Base-by-base conservation (phyloP, 2,329 filamentous ascomycete species). In the Aspergillus thermomutatus region DNA sequence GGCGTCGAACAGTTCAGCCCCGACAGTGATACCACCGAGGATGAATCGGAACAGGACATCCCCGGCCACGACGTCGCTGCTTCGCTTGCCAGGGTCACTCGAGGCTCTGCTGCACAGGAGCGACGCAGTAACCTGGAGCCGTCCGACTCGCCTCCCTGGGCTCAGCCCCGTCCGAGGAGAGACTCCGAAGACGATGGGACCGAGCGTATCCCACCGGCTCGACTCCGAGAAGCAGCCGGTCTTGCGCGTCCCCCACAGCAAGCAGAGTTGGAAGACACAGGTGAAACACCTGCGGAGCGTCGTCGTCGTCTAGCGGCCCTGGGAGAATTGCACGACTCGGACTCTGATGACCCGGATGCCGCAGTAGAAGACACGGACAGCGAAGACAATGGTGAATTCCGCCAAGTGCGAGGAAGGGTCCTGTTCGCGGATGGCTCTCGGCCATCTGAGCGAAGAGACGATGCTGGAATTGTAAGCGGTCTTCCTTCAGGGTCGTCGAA, bases 211-310 rank as follows among this genome's bases (percentile, higher is more conserved):
- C 75, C 75, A 7, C 75, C 75, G 0, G 65, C 73, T 17, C 67
- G 70, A 52, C 65, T 72, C 31, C 69, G 71, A 28, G 59, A 68
- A 59, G 68, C 66, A 4, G 70, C 69, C 34, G 70, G 71, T 52
- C 51, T 73, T 11, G 46, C 61, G 0, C 61, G 59, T 9, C 64
- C 68, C 9, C 65, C 66, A 1, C 67, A 62, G 26, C 56, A 67
- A 55, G 43, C 40, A 6, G 70, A 69, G 27, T 10, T 64, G 11
- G 73, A 75, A 14, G 73, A 76, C n/a, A 72, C 72, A 0, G 70
- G 69, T 26, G 75, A 79, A 57, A 79, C 77, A 3, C 75, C 76
- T 1, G 77, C 76, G 8, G 77, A 80, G 60, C 76, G 76, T 41
- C 72, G 76, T 49, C 76, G 77, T 56, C 75, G 77, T 65, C 69